Evolutionary conservation across 2,329 filamentous ascomycete genomes (phyloP).

Genomic region (Nemania bipapillata): DNA sequence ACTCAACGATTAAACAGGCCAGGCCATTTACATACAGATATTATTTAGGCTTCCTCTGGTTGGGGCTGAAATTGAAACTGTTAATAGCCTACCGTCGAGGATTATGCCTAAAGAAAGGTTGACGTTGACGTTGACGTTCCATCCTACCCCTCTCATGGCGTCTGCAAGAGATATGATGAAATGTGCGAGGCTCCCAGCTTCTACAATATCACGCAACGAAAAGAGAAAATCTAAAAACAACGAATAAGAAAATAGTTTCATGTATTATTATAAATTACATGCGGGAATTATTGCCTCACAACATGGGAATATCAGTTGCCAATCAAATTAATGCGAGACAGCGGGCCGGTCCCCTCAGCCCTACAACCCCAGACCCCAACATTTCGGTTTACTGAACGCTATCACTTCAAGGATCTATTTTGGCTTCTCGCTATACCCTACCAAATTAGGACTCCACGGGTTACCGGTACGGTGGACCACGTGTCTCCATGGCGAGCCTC

Average conservation of each 20-base stretch:
- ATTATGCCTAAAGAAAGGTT: neutral
- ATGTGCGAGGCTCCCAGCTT: neutral
- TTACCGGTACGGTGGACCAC: constrained; percentile 4
- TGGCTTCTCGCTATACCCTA: neutral
- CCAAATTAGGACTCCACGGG: neutral
- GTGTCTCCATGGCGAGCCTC: neutral
- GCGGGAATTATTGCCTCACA: neutral
- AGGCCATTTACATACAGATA: neutral
- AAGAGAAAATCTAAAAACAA: neutral
- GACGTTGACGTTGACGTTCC: neutral
- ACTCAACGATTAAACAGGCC: neutral
- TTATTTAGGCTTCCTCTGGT: neutral
- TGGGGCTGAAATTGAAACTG: neutral
- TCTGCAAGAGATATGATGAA: neutral
- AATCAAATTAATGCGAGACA: neutral
- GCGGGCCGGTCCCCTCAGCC: constrained; percentile 29
- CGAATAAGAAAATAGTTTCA: neutral
- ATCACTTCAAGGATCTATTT: neutral
- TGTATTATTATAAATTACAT: neutral
- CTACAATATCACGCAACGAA: neutral
- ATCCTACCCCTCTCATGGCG: neutral
- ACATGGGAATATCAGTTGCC: neutral
- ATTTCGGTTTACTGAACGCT: constrained; percentile 11
- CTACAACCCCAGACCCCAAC: constrained; percentile 20
- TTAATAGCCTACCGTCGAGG: neutral